Percentiles rank a stretch among this genome's conserved stretches.
phyloP scores from a whole-genome alignment of 768 basidiomycete genomes.

The Auriscalpium microsporum region DNA sequence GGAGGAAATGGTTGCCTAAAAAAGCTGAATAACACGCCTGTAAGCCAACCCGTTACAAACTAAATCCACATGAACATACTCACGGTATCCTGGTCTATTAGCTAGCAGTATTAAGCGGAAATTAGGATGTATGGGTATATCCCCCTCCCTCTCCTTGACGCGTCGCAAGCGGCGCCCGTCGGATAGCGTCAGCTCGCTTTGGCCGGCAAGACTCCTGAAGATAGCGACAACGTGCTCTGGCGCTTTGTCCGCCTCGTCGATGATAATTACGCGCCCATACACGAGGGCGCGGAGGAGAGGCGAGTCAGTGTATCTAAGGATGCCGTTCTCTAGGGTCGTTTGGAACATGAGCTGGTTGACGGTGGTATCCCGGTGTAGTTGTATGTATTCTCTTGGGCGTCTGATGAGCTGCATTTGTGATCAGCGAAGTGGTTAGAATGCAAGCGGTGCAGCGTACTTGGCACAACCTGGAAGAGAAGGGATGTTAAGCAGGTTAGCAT shows the following conservation, averaged over 20 bases:
- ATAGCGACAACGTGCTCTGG: slow-evolving; percentile 67
- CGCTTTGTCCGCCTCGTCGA: slow-evolving; percentile 68
- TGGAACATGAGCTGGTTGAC: slow-evolving; percentile 67
- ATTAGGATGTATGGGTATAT: slow-evolving; percentile 54
- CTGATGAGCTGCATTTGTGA: slow-evolving; percentile 39
- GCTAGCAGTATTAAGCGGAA: slow-evolving; percentile 58
- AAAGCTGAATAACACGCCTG: slow-evolving; percentile 38
- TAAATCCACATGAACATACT: slow-evolving; percentile 12
- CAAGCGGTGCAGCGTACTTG: slow-evolving; percentile 30
- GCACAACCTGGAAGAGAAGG: slow-evolving; percentile 32
- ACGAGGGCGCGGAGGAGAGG: slow-evolving; percentile 57
- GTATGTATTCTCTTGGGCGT: slow-evolving; percentile 60
- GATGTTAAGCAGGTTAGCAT: slow-evolving; percentile 1
- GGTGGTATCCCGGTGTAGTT: slow-evolving; percentile 62
- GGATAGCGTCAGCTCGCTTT: slow-evolving; percentile 53
- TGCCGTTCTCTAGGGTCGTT: slow-evolving; percentile 48
- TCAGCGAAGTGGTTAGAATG: slow-evolving; percentile 1
- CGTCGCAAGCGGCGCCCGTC: slow-evolving; percentile 52
- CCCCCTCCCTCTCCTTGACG: slow-evolving; percentile 36
- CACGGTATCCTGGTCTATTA: slow-evolving; percentile 64
- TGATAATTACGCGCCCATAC: slow-evolving; percentile 55
- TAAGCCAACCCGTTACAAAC: neutral
- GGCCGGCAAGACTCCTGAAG: slow-evolving; percentile 60
- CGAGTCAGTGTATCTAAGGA: slow-evolving; percentile 55
- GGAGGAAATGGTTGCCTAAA: slow-evolving; percentile 65